Percentiles rank a stretch among this genome's conserved stretches.
Conservation (phyloP, 441 rosid genomes). For the Sinapis alba region DNA sequence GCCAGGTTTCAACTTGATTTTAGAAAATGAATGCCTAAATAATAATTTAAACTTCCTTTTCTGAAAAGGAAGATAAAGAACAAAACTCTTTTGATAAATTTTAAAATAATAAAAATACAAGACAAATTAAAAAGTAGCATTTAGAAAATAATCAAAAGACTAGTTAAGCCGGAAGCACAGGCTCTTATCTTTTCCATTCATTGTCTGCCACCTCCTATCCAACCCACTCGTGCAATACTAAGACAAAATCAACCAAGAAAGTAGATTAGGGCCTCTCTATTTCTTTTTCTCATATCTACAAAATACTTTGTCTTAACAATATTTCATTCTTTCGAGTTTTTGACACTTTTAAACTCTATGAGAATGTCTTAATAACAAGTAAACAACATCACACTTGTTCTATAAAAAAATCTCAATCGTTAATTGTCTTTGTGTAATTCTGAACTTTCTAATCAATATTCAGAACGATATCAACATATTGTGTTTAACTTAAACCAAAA, state of each 20-base stretch:
- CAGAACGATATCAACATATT: background rate
- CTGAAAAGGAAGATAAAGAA: background rate
- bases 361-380: background rate
- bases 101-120: background rate
- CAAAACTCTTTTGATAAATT: background rate
- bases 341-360: background rate
- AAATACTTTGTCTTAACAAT: background rate
- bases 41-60: background rate
- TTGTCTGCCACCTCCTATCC: constrained; percentile 40
- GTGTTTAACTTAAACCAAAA: background rate
- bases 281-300: background rate
- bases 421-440: background rate
- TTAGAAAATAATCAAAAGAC: constrained; percentile 21
- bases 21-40: no score
- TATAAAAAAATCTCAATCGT: background rate
- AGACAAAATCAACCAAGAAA: constrained; percentile 21
- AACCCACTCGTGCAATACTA: constrained; percentile 38
- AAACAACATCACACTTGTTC: no score
- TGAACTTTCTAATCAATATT: background rate
- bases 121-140: background rate
- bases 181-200: constrained; percentile 31
- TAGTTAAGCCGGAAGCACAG: constrained; percentile 24
- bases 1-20: no score
- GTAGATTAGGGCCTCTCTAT: background rate
- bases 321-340: background rate